Evolutionary conservation across 1,284 basidiomycete genomes (phyloP), one percentile per base, ranked within the genome.

Genomic region (Pseudozyma sp.): DNA sequence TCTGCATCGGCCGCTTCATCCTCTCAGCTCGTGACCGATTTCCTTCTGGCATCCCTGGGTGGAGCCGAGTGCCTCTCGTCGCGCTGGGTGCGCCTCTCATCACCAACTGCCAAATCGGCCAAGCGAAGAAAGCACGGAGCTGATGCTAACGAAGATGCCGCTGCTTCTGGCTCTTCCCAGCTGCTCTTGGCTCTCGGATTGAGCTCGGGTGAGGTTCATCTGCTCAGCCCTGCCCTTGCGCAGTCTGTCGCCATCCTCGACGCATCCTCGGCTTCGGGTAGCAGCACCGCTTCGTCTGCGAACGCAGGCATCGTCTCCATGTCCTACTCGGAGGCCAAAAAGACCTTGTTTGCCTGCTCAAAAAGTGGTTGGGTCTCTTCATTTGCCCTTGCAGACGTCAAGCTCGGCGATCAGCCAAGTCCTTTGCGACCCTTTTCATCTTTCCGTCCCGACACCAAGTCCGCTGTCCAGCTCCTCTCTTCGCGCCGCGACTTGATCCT

Each of bases 1-100:
- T 77, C 86, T 14, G 87, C 89, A 10, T 87, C 87, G 35, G 87
- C 88, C 67, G 87, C 89, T 24, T 85, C 89, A 30, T 88, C 89
- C 10, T 90, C 91, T 77, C 86, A 89, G 83, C 86, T 88, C 14
- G 81, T 90, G 34, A 89, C 90, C 37, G 87, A 82, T 61, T 81
- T 75, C 44, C 64, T 81, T 29, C 66, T 82, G 13, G 68, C 66
- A 1, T 73, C 70, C 19, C 48, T 68, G 10, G 64, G 65, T 19
- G 61, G 61, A 48, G 74, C 74, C 6, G 56, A 59, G 53, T 76
- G 74, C 39, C 61, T 66, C 30, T 62, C 74, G 11, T 52, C 68
- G 45, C 60, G 56, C 10, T 78, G 77, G 77, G 62, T 63, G 11
- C 65, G 69, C 13, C 44, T 69, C 46, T 70, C 67, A 1, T 53